Evolutionary conservation across 2,329 filamentous ascomycete species (phyloP), one percentile per base, ranked within the genome.

Genomic region (Drechslerella coelobrocha): DNA sequence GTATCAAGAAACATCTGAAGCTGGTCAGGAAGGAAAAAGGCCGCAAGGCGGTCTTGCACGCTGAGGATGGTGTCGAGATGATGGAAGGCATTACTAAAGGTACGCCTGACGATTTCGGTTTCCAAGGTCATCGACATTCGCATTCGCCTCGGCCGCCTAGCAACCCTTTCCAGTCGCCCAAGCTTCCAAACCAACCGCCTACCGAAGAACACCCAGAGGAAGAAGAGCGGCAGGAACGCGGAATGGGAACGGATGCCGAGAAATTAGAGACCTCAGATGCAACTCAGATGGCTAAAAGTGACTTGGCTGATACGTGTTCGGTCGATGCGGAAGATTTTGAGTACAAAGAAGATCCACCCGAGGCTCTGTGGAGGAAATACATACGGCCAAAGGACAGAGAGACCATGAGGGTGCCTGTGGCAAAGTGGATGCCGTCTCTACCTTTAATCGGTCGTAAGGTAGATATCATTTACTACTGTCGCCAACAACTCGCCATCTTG

Each of bases 391-490:
- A 89, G 62, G 87, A 97, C 72, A 88, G 94, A 37, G 91, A 93
- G 17, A 96, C 90, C 0, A 92, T 95, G 81, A 87, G 88, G 50
- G 81, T 97, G 8, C 86, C 91, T 0, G 80, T 84, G 1, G 84
- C 86, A 74, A 79, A 79, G 39, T 97, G 89, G 88, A 86, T 96
- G 78, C 89, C 89, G 1, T 86, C 87, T 0, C 78, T 96, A n/a
- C 91, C 89, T 3, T 80, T 92, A 0, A 78, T 96, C 53, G 92
- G 90, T 59, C 88, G 91, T 78, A 97, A 97, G 79, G 92, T 97
- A 1, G 94, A 99, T 78, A 93, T 89, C 0, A 97, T 99, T 73
- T 92, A 95, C 77, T 89, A 92, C 82, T 95, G 91, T 75, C 89
- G 94, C 2, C 86, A 88, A 73, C 89, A 97, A 78, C 79, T 99